These are phyloP conservation scores for Colletotrichum godetiae DNA, from an alignment of 2,329 filamentous ascomycete species.

Conservation along the genomic window DNA sequence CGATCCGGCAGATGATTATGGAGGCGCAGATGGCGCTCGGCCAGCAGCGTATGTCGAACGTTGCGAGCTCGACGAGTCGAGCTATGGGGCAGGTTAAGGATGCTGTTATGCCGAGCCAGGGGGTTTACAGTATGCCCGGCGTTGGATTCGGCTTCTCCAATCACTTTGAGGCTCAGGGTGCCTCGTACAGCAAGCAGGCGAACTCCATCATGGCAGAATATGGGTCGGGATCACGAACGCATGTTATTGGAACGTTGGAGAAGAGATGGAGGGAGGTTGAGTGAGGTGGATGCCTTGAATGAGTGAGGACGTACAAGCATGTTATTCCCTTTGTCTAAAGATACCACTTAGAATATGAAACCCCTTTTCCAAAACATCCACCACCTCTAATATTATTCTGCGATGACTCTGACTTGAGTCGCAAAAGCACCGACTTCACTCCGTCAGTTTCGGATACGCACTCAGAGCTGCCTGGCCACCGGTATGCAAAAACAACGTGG, in stretches of 20 bases:
- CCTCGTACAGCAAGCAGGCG: slow-evolving; percentile 45
- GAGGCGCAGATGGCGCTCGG: slow-evolving; percentile 40
- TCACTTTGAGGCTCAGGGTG: slow-evolving; percentile 42
- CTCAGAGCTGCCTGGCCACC: slow-evolving; percentile 33
- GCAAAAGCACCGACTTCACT: neutral
- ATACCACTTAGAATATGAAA: slow-evolving; percentile 25
- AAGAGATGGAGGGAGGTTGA: slow-evolving; percentile 49
- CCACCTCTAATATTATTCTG: neutral
- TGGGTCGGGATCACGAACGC: slow-evolving; percentile 24
- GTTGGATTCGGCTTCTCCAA: slow-evolving; percentile 47
- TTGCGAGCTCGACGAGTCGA: slow-evolving; percentile 42
- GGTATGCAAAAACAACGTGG: slow-evolving; percentile 34
- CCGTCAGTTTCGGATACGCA: slow-evolving; percentile 19
- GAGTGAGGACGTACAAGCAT: neutral
- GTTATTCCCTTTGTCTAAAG: slow-evolving; percentile 12
- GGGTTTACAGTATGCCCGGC: neutral
- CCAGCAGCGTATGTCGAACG: slow-evolving; percentile 41
- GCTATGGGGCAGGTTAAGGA: slow-evolving; percentile 38
- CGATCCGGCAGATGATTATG: slow-evolving; percentile 41
- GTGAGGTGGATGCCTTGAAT: slow-evolving; percentile 36
- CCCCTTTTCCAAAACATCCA: neutral
- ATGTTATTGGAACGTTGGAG: slow-evolving; percentile 45
- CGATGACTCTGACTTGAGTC: neutral
- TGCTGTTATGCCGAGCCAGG: slow-evolving; percentile 11
- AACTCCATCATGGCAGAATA: slow-evolving; percentile 36